These are phyloP conservation scores for Crataegus laevigata DNA, from an alignment of 306 rosid species.

Conservation along the genomic window DNA sequence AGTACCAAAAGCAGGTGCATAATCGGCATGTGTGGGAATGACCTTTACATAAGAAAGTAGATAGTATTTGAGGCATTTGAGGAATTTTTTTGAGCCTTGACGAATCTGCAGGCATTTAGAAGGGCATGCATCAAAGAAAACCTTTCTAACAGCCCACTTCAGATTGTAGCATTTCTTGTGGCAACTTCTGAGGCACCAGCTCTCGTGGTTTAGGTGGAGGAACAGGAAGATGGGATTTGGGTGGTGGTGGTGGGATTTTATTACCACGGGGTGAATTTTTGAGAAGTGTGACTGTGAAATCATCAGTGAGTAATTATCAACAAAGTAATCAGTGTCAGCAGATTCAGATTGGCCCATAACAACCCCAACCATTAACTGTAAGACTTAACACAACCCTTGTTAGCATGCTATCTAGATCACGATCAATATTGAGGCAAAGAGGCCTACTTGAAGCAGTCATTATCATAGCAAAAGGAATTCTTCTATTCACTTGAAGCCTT, in stretches of 20 bases:
- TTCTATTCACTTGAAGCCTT: too few species aligned
- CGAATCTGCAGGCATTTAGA: not conserved
- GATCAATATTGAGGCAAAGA: too few species aligned
- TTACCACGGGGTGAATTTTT: not conserved
- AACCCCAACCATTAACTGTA: not conserved
- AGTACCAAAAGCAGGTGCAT: not conserved
- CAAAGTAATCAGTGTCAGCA: not conserved
- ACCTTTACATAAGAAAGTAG: not conserved
- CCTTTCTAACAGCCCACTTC: not conserved
- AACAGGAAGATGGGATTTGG: not conserved
- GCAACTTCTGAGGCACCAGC: not conserved
- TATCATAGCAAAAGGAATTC: too few species aligned
- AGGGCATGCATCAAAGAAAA: not conserved
- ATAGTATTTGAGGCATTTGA: not conserved
- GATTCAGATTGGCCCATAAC: not conserved
- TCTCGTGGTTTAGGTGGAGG: not conserved
- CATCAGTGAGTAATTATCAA: too few species aligned
- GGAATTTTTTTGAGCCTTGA: not conserved
- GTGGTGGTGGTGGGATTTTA: not conserved
- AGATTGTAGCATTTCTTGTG: not conserved
- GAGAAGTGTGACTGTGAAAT: not conserved
- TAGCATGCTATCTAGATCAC: too few species aligned
- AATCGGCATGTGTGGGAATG: not conserved
- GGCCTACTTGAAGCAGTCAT: too few species aligned
- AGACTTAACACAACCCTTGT: not conserved